Evolutionary conservation across 192 early-diverging fungal genomes (phyloP).

Genomic region (Lobosporangium transversale): DNA sequence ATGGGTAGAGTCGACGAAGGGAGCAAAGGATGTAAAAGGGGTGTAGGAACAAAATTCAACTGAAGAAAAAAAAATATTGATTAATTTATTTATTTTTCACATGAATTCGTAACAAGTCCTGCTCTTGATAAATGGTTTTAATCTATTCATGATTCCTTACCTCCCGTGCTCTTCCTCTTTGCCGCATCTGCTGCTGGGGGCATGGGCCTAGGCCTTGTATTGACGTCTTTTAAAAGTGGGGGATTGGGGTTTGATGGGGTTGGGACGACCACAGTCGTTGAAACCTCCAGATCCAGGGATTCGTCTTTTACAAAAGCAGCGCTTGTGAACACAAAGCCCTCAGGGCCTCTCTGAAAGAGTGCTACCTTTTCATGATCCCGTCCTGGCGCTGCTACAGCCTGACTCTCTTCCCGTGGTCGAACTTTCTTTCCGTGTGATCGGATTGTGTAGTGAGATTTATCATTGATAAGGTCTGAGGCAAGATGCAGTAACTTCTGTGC

Average conservation of each 20-base stretch:
- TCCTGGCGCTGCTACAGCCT: conserved; percentile 8
- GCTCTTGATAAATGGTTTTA: no score
- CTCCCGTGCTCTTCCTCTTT: conserved; percentile 42
- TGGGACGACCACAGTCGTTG: conserved; percentile 21
- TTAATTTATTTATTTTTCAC: background rate
- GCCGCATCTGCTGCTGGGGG: conserved; percentile 16
- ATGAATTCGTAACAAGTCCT: background rate
- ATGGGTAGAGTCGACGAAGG: conserved; percentile 59
- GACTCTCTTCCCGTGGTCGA: conserved; percentile 33
- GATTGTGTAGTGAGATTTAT: conserved; percentile 46
- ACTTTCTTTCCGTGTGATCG: conserved; percentile 50
- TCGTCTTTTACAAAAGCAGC: conserved; percentile 28
- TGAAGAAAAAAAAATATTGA: conserved; percentile 8
- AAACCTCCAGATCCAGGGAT: conserved; percentile 6
- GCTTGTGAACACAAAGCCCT: conserved; percentile 62
- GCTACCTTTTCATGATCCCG: conserved; percentile 46
- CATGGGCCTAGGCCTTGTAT: conserved; percentile 40
- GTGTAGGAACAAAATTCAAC: conserved; percentile 62
- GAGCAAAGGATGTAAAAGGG: conserved; percentile 63
- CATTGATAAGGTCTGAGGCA: conserved; percentile 25
- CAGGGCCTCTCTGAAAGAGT: conserved; percentile 54
- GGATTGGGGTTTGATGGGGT: conserved; percentile 22
- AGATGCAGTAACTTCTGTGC: conserved; percentile 31
- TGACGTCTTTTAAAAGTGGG: conserved; percentile 47
- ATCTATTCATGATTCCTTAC: conserved; percentile 11